Percentiles rank a stretch among this genome's conserved stretches.
phyloP scores from a whole-genome alignment of 139 green algal genomes.

The Bryopsis sp. region DNA sequence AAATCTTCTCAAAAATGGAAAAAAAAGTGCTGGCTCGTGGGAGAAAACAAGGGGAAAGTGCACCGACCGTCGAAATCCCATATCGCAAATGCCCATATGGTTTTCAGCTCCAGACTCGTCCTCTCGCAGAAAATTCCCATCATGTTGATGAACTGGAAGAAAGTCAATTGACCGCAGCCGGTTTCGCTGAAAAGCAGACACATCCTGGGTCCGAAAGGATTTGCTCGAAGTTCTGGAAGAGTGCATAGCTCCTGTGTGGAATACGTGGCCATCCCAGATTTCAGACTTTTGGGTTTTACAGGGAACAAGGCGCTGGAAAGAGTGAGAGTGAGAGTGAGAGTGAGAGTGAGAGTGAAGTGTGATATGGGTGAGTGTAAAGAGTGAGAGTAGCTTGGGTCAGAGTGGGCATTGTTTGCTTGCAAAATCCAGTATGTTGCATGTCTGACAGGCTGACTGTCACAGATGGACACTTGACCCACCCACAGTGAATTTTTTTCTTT shows the following conservation, averaged over 20 bases:
- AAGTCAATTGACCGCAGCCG: slow-evolving; percentile 26
- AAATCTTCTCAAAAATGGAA: no score
- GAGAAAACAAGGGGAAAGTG: neutral
- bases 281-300: neutral
- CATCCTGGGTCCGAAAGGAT: slow-evolving; percentile 30
- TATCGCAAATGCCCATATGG: slow-evolving; percentile 34
- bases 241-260: slow-evolving; percentile 29
- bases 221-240: slow-evolving; percentile 29
- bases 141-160: slow-evolving; percentile 35
- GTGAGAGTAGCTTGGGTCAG: neutral
- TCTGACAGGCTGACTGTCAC: neutral
- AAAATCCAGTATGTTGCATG: neutral
- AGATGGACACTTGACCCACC: no score
- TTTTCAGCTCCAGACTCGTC: slow-evolving; percentile 26
- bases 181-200: slow-evolving; percentile 35
- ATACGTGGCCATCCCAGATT: neutral
- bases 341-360: neutral
- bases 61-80: slow-evolving; percentile 38
- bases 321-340: neutral
- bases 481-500: no score
- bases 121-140: slow-evolving; percentile 29
- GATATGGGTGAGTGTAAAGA: neutral
- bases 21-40: slow-evolving; percentile 24
- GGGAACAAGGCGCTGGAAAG: neutral
- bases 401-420: neutral